Conservation (phyloP, 441 rosid genomes). For the Pelargonium fulgidum region DNA sequence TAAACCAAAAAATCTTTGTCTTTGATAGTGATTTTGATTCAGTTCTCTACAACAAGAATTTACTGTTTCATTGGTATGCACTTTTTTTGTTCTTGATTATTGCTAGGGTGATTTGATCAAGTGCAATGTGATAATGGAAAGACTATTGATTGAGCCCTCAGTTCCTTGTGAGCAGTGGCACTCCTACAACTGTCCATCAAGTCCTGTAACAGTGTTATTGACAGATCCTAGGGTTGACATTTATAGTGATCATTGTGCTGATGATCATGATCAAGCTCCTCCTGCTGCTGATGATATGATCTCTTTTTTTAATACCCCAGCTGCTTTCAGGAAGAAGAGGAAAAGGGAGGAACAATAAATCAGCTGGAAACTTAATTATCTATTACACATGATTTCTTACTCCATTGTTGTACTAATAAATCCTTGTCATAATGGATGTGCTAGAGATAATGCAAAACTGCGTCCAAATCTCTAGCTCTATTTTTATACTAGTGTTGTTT, state of each 20-base stretch:
- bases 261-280: neutral
- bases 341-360: neutral
- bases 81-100: neutral
- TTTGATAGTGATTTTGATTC: no score
- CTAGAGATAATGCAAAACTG: neutral
- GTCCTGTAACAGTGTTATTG: slow-evolving; percentile 39
- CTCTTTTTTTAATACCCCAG: neutral
- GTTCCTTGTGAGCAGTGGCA: neutral
- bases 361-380: neutral
- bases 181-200: slow-evolving; percentile 27
- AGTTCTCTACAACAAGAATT: neutral
- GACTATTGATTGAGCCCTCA: slow-evolving; percentile 13
- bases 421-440: neutral
- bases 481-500: no score
- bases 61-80: slow-evolving; percentile 1
- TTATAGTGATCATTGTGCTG: slow-evolving; percentile 16
- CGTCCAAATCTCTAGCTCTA: neutral
- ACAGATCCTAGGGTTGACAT: slow-evolving; percentile 19
- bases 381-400: neutral
- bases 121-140: slow-evolving; percentile 36
- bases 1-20: neutral
- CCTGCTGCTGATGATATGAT: neutral
- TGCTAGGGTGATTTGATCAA: slow-evolving; percentile 34
- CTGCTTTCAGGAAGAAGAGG: neutral
- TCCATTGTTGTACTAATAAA: neutral